Conservation (phyloP, 768 basidiomycete genomes). For the Dioszegia crocea region DNA sequence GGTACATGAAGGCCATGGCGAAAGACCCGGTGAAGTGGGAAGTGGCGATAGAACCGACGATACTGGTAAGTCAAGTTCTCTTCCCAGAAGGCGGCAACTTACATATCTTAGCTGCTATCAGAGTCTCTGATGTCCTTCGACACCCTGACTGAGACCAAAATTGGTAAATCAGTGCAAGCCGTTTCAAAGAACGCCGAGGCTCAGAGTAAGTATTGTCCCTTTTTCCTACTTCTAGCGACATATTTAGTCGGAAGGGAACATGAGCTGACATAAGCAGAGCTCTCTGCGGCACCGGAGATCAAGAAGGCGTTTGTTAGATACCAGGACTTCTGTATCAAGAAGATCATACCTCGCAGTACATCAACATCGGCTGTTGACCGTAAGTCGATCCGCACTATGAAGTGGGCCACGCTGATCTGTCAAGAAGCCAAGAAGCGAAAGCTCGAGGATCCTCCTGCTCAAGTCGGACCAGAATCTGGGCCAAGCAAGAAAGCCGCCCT, state of each 20-base stretch:
- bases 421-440: constrained; percentile 9
- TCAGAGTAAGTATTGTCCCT: constrained; percentile 1
- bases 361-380: not conserved
- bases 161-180: constrained; percentile 14
- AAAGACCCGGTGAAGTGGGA: constrained; percentile 32
- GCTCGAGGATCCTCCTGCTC: not conserved
- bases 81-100: not conserved
- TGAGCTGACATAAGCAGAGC: not conserved
- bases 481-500: not conserved
- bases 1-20: constrained; percentile 19
- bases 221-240: not conserved
- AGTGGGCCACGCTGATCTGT: not conserved
- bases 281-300: constrained; percentile 1
- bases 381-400: not conserved
- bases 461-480: not conserved
- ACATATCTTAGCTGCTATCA: constrained; percentile 21
- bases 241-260: too few species aligned
- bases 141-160: constrained; percentile 16
- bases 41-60: constrained; percentile 19
- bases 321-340: not conserved
- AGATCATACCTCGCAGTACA: not conserved
- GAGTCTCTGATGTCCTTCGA: constrained; percentile 32
- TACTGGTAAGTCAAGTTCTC: constrained; percentile 17
- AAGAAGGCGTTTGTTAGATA: constrained; percentile 10
- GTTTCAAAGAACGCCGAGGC: constrained; percentile 10